Evolutionary conservation across 2,329 filamentous ascomycete genomes (phyloP).

Genomic region (Elsinoe necatrix): DNA sequence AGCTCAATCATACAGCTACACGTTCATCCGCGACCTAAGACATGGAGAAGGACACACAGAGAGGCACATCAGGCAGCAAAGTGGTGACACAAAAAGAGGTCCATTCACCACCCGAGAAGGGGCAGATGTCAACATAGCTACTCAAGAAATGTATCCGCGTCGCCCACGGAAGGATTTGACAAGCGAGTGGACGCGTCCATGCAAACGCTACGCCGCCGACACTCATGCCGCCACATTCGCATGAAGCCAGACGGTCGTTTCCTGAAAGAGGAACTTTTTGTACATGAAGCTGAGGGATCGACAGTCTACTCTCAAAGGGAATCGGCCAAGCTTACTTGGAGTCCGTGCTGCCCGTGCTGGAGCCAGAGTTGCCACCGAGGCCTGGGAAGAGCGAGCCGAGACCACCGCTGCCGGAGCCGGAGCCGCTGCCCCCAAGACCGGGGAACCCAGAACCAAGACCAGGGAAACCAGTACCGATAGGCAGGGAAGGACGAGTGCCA

Average conservation of each 20-base stretch:
- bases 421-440: neutral
- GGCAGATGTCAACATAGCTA: neutral
- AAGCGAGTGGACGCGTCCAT: neutral
- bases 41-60: too few species aligned
- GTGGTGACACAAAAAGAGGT: too few species aligned
- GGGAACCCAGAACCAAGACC: neutral
- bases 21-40: too few species aligned
- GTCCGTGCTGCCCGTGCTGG: neutral
- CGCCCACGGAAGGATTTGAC: neutral
- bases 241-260: neutral
- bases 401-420: neutral
- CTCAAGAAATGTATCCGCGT: neutral
- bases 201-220: neutral
- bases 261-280: neutral
- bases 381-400: neutral
- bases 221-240: neutral
- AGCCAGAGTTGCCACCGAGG: neutral
- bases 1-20: too few species aligned
- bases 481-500: neutral
- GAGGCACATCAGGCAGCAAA: too few species aligned
- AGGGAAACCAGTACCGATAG: neutral
- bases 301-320: neutral
- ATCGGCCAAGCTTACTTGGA: neutral
- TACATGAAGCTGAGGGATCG: conserved; percentile 4
- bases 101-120: neutral